A percentile compares a stretch with the other conserved stretches of the same genome.
Evolutionary conservation across 352 stramenopile genomes (phyloP).

Genomic region (Aphanomyces astaci): DNA sequence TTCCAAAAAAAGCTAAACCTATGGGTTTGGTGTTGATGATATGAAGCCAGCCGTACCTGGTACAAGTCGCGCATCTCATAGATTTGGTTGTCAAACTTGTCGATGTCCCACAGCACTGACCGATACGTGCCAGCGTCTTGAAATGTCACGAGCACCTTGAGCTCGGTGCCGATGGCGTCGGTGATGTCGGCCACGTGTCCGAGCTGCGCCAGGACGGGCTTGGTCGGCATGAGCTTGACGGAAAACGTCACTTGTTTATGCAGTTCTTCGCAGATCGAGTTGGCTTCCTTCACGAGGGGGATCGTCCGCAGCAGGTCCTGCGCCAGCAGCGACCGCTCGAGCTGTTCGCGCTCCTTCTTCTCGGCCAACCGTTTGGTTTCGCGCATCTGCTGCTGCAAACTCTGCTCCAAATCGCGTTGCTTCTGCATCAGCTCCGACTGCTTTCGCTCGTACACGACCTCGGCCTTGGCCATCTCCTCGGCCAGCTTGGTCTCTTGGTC

Average conservation of each 20-base stretch:
- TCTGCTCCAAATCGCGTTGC: constrained; percentile 58
- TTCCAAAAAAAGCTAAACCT: constrained; percentile 21
- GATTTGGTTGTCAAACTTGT: constrained; percentile 68
- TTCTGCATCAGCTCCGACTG: constrained; percentile 55
- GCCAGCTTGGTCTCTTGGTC: constrained; percentile 68
- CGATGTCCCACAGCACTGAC: constrained; percentile 67
- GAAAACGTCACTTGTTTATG: constrained; percentile 58
- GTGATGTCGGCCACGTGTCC: constrained; percentile 48
- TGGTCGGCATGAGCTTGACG: constrained; percentile 52
- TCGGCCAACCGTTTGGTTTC: constrained; percentile 56
- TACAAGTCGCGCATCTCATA: constrained; percentile 87
- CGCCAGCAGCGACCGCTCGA: constrained; percentile 65
- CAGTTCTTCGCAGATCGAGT: constrained; percentile 77
- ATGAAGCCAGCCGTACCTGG: no score
- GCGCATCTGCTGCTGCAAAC: constrained; percentile 72
- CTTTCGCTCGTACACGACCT: constrained; percentile 70
- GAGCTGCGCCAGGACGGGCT: constrained; percentile 26
- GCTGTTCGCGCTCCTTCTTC: constrained; percentile 65
- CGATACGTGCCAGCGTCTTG: constrained; percentile 66
- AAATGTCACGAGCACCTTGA: constrained; percentile 75
- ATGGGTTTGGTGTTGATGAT: no score
- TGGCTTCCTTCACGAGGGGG: constrained; percentile 77
- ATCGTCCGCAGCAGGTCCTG: constrained; percentile 72
- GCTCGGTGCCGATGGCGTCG: constrained; percentile 43
- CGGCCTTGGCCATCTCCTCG: constrained; percentile 64